Evolutionary conservation across 23 red algal genomes (phyloP).

Genomic region (Gracilaria gracilis): DNA sequence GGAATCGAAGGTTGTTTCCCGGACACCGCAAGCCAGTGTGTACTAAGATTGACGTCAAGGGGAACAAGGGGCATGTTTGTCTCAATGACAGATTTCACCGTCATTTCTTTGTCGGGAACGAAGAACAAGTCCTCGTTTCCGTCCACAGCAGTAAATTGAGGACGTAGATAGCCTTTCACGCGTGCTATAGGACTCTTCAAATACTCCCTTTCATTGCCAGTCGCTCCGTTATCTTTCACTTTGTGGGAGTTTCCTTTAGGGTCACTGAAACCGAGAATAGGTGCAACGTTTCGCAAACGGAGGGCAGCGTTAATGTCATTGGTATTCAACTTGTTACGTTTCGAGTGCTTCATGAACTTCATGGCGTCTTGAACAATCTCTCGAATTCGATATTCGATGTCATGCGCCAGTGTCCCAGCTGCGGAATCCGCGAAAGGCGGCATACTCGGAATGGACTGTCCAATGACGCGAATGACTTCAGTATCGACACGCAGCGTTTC

Average conservation of each 20-base stretch:
- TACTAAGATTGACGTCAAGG: slow-evolving; percentile 68
- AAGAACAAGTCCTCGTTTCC: slow-evolving; percentile 75
- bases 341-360: slow-evolving; percentile 99
- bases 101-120: slow-evolving; percentile 75
- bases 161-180: neutral
- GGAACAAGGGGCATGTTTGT: slow-evolving; percentile 75
- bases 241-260: slow-evolving; percentile 14
- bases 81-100: slow-evolving; percentile 71
- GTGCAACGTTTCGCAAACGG: slow-evolving; percentile 81
- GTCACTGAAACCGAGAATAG: slow-evolving; percentile 77
- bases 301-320: slow-evolving; percentile 86
- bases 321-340: slow-evolving; percentile 70
- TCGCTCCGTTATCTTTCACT: neutral
- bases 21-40: slow-evolving; percentile 94
- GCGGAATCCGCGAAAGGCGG: slow-evolving; percentile 70
- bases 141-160: slow-evolving; percentile 52
- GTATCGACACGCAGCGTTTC: slow-evolving; percentile 20
- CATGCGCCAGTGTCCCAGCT: slow-evolving; percentile 66
- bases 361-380: slow-evolving; percentile 91
- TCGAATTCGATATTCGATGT: slow-evolving; percentile 94
- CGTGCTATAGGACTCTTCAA: too few relatives aligned
- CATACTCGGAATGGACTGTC: slow-evolving; percentile 50
- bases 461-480: slow-evolving; percentile 56
- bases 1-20: slow-evolving; percentile 87
- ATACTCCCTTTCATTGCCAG: neutral